Conservation (phyloP, 2,329 filamentous ascomycete genomes). For the Cercospora zeae-maydis region DNA sequence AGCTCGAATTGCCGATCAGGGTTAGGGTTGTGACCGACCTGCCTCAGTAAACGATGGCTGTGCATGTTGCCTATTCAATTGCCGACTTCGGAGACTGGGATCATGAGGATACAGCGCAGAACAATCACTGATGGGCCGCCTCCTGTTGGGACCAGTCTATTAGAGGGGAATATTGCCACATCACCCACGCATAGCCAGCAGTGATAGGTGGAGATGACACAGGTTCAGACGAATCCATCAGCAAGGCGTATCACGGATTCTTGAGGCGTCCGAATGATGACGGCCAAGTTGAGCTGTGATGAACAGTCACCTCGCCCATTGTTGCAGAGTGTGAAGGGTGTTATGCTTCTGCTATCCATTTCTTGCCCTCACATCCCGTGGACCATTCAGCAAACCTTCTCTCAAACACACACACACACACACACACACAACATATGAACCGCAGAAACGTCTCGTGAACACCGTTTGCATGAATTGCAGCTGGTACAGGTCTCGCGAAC, state of each 20-base stretch:
- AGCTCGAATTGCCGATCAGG: constrained; percentile 2
- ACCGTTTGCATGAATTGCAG: constrained; percentile 7
- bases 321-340: background rate
- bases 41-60: no score
- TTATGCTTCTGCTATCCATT: constrained; percentile 3
- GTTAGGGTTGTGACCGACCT: no score
- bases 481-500: constrained; percentile 9
- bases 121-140: no score
- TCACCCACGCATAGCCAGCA: background rate
- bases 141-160: background rate
- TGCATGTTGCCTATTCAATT: no score
- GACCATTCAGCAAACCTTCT: background rate
- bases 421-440: background rate
- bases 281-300: background rate
- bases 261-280: background rate
- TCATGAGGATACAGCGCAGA: no score
- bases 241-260: background rate
- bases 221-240: background rate
- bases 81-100: no score
- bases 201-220: background rate
- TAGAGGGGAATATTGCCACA: background rate
- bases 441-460: background rate
- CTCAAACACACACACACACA: no score
- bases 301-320: background rate
- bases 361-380: background rate